These are phyloP conservation scores for Hypoxylon lienhwacheense DNA, from an alignment of 495 filamentous ascomycete species.

Conservation along the genomic window DNA sequence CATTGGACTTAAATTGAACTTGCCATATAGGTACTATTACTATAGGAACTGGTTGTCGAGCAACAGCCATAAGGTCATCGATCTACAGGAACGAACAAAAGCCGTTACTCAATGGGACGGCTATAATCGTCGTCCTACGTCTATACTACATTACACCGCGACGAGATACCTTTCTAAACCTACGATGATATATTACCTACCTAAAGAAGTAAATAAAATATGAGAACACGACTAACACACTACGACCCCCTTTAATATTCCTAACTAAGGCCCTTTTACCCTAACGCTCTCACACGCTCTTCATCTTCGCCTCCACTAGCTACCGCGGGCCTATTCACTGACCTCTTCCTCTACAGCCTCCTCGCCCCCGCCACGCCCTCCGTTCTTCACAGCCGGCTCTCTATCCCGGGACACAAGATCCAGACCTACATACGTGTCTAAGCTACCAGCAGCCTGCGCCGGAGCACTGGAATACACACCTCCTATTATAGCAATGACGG, in stretches of 20 bases:
- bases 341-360: constrained; percentile 62
- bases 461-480: constrained; percentile 62
- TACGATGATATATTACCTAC: too few relatives aligned
- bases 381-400: constrained; percentile 56
- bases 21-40: too few relatives aligned
- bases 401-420: constrained; percentile 52
- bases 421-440: constrained; percentile 55
- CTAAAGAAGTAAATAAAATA: too few relatives aligned
- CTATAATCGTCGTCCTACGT: background rate
- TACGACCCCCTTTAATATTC: constrained; percentile 1
- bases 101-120: background rate
- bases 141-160: background rate
- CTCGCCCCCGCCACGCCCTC: constrained; percentile 67
- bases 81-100: constrained; percentile 28
- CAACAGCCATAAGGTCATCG: constrained; percentile 38
- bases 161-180: background rate
- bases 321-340: constrained; percentile 64
- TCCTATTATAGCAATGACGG: too few relatives aligned
- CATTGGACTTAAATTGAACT: too few relatives aligned
- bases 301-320: constrained; percentile 66
- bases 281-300: constrained; percentile 61
- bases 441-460: constrained; percentile 63
- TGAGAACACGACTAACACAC: background rate
- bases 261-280: constrained; percentile 36
- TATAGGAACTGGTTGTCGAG: background rate